Conservation (phyloP, 495 filamentous ascomycete genomes). For the Daldinia decipiens region DNA sequence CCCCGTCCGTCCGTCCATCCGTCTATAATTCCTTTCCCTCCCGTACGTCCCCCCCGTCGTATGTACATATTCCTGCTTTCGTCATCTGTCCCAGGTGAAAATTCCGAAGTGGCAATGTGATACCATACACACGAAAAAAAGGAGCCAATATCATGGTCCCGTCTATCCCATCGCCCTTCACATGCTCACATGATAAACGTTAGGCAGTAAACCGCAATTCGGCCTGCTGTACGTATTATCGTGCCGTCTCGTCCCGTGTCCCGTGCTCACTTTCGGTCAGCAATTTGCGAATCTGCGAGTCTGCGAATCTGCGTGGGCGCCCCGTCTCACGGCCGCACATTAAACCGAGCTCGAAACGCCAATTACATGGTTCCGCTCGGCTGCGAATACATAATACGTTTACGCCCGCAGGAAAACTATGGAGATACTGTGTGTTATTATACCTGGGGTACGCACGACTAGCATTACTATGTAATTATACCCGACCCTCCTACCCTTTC, state of each 20-base stretch:
- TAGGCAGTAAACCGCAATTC: background rate
- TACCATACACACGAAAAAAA: background rate
- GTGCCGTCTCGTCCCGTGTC: background rate
- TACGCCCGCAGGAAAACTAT: background rate
- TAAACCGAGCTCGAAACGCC: background rate
- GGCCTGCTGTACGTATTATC: background rate
- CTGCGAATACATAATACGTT: background rate
- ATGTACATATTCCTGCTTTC: background rate
- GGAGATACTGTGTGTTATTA: constrained; percentile 4
- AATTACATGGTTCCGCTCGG: background rate
- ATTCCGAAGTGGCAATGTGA: background rate
- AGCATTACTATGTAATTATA: constrained; percentile 2
- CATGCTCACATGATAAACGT: background rate
- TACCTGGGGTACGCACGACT: constrained; percentile 3
- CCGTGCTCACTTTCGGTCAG: constrained; percentile 4
- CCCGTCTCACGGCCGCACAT: background rate
- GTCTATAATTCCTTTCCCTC: background rate
- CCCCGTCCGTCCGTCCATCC: background rate
- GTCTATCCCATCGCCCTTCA: background rate
- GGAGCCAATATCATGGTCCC: background rate
- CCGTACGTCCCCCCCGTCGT: background rate
- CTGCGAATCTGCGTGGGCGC: background rate
- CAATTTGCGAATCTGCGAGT: background rate
- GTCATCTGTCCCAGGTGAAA: constrained; percentile 4
- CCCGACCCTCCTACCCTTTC: background rate